phyloP scores from a whole-genome alignment of 495 filamentous ascomycete species.

The Annulohypoxylon moriforme region DNA sequence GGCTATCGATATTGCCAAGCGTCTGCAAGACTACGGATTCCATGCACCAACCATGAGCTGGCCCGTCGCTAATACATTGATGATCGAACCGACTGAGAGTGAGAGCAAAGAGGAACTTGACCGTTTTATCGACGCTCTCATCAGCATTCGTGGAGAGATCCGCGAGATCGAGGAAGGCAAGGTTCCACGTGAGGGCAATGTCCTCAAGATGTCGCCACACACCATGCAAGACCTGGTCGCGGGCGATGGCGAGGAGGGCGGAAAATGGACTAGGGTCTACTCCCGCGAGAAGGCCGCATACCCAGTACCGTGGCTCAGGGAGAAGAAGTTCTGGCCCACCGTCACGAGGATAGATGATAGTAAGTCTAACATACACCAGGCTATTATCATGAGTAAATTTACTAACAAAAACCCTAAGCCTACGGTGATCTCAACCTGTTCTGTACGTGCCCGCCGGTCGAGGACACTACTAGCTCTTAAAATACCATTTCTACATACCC shows the following conservation, averaged over 20 bases:
- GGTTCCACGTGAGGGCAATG: conserved; percentile 82
- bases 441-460: conserved; percentile 92
- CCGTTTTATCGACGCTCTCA: conserved; percentile 92
- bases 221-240: conserved; percentile 81
- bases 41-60: conserved; percentile 98
- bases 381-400: neutral
- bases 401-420: conserved; percentile 62
- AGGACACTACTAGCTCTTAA: conserved; percentile 59
- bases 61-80: conserved; percentile 95
- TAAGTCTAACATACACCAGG: conserved; percentile 56
- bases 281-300: conserved; percentile 87
- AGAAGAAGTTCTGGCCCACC: conserved; percentile 99
- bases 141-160: conserved; percentile 90
- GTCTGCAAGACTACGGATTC: conserved; percentile 98
- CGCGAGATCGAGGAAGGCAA: conserved; percentile 83
- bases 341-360: conserved; percentile 92
- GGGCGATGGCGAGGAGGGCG: conserved; percentile 59
- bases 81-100: conserved; percentile 98
- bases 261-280: conserved; percentile 83
- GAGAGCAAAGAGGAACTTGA: conserved; percentile 95
- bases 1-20: conserved; percentile 97
- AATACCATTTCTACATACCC: conserved; percentile 13
- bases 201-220: conserved; percentile 93
- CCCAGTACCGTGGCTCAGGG: conserved; percentile 82
- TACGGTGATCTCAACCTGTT: conserved; percentile 95